A percentile compares a stretch with the other conserved stretches of the same genome.
Conservation (phyloP, 2,329 filamentous ascomycete species). For the Ophiostoma fasciatum region DNA sequence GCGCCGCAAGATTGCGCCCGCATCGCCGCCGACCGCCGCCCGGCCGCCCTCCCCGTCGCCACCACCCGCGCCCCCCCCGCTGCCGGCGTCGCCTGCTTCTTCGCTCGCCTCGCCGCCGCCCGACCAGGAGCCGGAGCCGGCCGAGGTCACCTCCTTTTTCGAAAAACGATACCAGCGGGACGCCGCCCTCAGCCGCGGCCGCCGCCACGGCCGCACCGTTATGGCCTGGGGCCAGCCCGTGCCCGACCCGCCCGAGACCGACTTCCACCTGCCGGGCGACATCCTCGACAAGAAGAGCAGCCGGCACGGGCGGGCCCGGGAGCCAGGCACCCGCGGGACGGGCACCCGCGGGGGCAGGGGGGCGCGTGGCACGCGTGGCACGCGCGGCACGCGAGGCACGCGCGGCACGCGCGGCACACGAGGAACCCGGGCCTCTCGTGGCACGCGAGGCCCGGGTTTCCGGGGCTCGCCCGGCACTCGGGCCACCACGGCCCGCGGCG, state of each 20-base stretch:
- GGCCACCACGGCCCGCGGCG: too few relatives aligned
- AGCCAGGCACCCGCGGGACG: too few relatives aligned
- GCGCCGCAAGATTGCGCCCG: constrained; percentile 6
- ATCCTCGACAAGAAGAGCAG: constrained; percentile 32
- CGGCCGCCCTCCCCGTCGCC: constrained; percentile 26
- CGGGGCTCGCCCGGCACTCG: too few relatives aligned
- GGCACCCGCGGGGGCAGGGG: too few relatives aligned
- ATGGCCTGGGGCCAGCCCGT: constrained; percentile 72
- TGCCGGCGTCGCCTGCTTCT: background rate
- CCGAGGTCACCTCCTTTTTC: constrained; percentile 81
- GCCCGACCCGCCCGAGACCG: constrained; percentile 53
- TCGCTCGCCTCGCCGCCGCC: constrained; percentile 16
- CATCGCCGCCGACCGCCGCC: constrained; percentile 7
- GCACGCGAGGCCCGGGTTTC: too few relatives aligned
- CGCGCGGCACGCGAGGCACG: too few relatives aligned
- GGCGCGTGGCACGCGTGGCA: too few relatives aligned
- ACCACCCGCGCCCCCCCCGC: background rate
- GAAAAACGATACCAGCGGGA: constrained; percentile 65
- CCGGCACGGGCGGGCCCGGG: too few relatives aligned
- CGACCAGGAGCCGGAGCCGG: too few relatives aligned
- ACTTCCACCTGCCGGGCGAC: constrained; percentile 63
- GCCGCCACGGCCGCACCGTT: constrained; percentile 53
- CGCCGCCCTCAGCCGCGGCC: constrained; percentile 56
- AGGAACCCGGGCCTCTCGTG: too few relatives aligned
- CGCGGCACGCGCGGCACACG: too few relatives aligned